phyloP scores from a whole-genome alignment of 805 yeast genomes.

The Candida orba region DNA sequence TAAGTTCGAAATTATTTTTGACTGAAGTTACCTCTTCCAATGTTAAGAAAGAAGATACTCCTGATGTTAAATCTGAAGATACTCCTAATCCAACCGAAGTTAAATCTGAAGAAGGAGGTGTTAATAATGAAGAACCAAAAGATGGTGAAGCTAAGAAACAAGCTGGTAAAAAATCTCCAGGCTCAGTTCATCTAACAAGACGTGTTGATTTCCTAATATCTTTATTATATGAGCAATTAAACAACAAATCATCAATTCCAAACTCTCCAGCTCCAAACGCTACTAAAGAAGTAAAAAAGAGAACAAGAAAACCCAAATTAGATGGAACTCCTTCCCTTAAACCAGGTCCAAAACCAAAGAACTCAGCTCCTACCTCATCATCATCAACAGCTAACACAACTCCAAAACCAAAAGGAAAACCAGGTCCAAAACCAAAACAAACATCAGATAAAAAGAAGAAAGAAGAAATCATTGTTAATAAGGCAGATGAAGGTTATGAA shows the following conservation, averaged over 20 bases:
- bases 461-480: background rate
- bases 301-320: conserved; percentile 21
- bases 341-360: conserved; percentile 7
- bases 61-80: conserved; percentile 2
- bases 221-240: conserved; percentile 34
- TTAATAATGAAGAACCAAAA: background rate
- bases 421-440: conserved; percentile 10
- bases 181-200: conserved; percentile 86
- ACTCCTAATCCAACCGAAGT: conserved; percentile 9
- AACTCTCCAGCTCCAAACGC: conserved; percentile 24
- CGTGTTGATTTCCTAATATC: conserved; percentile 81
- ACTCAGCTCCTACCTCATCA: conserved; percentile 5
- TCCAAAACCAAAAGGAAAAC: conserved; percentile 4
- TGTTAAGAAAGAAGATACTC: conserved; percentile 22
- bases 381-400: conserved; percentile 2
- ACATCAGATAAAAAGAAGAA: conserved; percentile 4
- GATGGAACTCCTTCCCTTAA: conserved; percentile 13
- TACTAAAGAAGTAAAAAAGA: conserved; percentile 24
- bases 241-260: no score
- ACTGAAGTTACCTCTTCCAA: conserved; percentile 34
- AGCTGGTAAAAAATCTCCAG: conserved; percentile 66
- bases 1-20: conserved; percentile 78
- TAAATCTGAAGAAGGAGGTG: background rate
- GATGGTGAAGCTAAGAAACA: conserved; percentile 17
- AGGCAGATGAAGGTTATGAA: conserved; percentile 48